Percentiles rank a stretch among this genome's conserved stretches.
Evolutionary conservation across 495 filamentous ascomycete species (phyloP).

Genomic region (Pyrenopolyporus hunteri): DNA sequence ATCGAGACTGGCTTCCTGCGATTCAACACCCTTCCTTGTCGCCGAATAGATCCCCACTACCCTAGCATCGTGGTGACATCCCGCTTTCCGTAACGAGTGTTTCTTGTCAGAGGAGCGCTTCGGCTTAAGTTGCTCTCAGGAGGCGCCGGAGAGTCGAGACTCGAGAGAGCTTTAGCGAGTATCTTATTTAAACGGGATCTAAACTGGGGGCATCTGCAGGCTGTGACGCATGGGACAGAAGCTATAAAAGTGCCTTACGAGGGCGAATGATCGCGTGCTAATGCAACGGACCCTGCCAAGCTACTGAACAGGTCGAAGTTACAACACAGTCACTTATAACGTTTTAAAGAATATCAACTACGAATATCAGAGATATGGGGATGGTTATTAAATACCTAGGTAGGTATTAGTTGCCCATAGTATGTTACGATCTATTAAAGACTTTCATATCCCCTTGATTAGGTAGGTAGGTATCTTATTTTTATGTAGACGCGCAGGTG

Average conservation of each 20-base stretch:
- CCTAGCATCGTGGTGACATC: constrained; percentile 36
- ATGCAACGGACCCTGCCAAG: constrained; percentile 26
- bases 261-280: constrained; percentile 5
- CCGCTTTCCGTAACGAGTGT: constrained; percentile 43
- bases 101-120: constrained; percentile 46
- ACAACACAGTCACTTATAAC: too few relatives aligned
- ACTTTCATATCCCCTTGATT: too few relatives aligned
- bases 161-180: constrained; percentile 12
- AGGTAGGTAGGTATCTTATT: too few relatives aligned
- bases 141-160: constrained; percentile 5
- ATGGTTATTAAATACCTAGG: too few relatives aligned
- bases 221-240: constrained; percentile 12
- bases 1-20: constrained; percentile 9
- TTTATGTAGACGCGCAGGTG: too few relatives aligned
- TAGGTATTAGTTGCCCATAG: too few relatives aligned
- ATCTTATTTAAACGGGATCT: constrained; percentile 7
- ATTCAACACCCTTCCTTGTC: constrained; percentile 24
- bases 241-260: neutral
- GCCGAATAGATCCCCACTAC: constrained; percentile 20
- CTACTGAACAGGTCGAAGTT: neutral
- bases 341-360: too few relatives aligned
- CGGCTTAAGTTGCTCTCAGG: constrained; percentile 28
- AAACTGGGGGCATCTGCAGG: constrained; percentile 2
- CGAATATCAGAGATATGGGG: too few relatives aligned
- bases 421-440: too few relatives aligned